These are phyloP conservation scores for Viridothelium virens DNA, from an alignment of 495 filamentous ascomycete genomes.

Conservation along the genomic window DNA sequence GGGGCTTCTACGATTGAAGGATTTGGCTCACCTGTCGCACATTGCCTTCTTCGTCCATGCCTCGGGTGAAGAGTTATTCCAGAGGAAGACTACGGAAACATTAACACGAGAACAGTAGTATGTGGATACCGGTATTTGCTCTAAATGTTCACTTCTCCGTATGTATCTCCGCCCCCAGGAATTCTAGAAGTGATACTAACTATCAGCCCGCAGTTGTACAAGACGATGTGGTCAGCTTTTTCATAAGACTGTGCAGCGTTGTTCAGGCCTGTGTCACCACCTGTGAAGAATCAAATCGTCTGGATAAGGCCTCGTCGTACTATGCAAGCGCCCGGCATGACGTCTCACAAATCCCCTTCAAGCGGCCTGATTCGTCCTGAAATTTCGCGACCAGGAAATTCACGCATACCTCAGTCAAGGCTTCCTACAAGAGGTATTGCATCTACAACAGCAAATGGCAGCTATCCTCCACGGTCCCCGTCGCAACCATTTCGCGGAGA, in stretches of 20 bases:
- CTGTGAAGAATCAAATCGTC: not conserved
- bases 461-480: not conserved
- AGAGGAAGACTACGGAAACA: not conserved
- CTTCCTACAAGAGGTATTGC: constrained; percentile 25
- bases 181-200: not conserved
- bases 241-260: constrained; percentile 3
- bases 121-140: not conserved
- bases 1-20: not conserved
- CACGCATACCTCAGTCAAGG: constrained; percentile 14
- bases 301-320: constrained; percentile 33
- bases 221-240: constrained; percentile 4
- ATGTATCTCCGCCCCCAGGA: not conserved
- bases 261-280: not conserved
- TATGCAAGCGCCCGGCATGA: constrained; percentile 26
- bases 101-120: not conserved
- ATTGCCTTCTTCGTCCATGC: not conserved
- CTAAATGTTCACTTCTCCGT: constrained; percentile 1
- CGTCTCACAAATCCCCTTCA: constrained; percentile 30
- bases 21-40: not conserved
- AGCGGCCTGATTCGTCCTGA: constrained; percentile 23
- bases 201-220: not conserved
- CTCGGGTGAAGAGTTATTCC: not conserved
- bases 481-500: not conserved
- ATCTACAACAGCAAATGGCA: constrained; percentile 10
- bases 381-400: constrained; percentile 17